Evolutionary conservation across 2,329 filamentous ascomycete species (phyloP), one percentile per base, ranked within the genome.

Genomic region (Venturia asperata): DNA sequence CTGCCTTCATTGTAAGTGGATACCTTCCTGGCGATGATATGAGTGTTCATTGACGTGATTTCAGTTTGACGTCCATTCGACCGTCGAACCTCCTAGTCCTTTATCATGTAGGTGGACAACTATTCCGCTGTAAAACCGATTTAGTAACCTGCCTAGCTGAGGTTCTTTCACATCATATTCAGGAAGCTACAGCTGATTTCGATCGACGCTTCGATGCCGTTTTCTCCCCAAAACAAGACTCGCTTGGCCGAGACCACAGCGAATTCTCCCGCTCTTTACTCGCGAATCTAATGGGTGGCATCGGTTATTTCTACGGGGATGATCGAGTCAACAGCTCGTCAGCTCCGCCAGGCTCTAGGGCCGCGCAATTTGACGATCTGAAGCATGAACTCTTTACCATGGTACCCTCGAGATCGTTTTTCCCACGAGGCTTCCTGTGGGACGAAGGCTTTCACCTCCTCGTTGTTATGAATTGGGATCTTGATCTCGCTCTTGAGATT

Each of bases 401-500:
- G 71, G 88, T 97, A 65, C 94, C 94, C 0, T 97, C 93, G 10
- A 83, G 94, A 5, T 90, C 94, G 0, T 99, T 99, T 80, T 99
- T 99, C 77, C 94, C 94, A 1, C 85, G 94, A 67, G 94, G 94
- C 0, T 99, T 99, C 75, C 82, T 97, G 4, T 99, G 94, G 94
- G 94, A 99, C 71, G 94, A 99, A 75, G 94, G 94, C 0, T 99
- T 97, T 77, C 94, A 99, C 72, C 81, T 99, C 43, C 80, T 96
- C 61, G 92, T 92, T 1, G 87, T 99, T 64, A 84, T 91, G 24
- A 93, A 99, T 69, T 99, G 92, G 90, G 94, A 99, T 74, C 85
- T 92, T 63, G 92, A 97, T 72, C 82, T 97, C 63, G 86, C 89
- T 0, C 80, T 87, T 62, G 91, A 97, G 68, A 91, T 99, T 69